Evolutionary conservation across 352 stramenopile species (phyloP), one percentile per base, ranked within the genome.

Genomic region (Globisporangium barbulae): DNA sequence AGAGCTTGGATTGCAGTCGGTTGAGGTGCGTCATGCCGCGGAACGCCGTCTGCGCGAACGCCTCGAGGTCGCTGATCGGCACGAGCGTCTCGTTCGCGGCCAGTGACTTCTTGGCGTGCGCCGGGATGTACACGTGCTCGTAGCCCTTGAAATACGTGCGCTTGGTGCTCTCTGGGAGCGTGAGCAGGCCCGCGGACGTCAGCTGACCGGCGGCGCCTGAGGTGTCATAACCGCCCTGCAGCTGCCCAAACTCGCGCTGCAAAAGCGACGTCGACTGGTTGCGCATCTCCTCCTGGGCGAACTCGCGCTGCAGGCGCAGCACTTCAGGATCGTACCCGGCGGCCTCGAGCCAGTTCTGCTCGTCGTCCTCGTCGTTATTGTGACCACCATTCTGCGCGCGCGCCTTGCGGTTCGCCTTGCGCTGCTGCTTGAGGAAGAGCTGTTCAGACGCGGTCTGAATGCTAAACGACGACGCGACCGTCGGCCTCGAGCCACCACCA

Each of bases 1-100:
- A 99, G 9, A 99, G 93, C 64, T 94, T 94, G 9, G 86, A 98
- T 84, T 99, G 98, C 75, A 99, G 91, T 4, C 95, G 95, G 75
- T 99, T 99, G 17, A 99, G 73, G 33, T 71, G 69, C 49, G 70
- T 82, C 44, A 91, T 86, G 15, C 87, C 87, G 37, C 80, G 71
- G 62, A 95, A 95, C 33, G 84, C 85, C n/a, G 71, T 83, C 65
- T 92, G 80, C 13, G 85, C 85, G 58, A 94, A 94, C 4, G 47
- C n/a, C 28, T 93, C 85, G 33, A 96, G 76, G 31, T 67, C 71
- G 7, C 54, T 68, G 59, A 96, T 94, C 1, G 78, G 64, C 42
- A 94, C 79, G 2, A 93, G 74, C 25, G 62, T 75, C 45, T 93
- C 81, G 57, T 78, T 72, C 52, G 75, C 81, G 0, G 49, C 72